Evolutionary conservation across 2,329 filamentous ascomycete genomes (phyloP), one percentile per base, ranked within the genome.

Genomic region (Thelonectria blattea): DNA sequence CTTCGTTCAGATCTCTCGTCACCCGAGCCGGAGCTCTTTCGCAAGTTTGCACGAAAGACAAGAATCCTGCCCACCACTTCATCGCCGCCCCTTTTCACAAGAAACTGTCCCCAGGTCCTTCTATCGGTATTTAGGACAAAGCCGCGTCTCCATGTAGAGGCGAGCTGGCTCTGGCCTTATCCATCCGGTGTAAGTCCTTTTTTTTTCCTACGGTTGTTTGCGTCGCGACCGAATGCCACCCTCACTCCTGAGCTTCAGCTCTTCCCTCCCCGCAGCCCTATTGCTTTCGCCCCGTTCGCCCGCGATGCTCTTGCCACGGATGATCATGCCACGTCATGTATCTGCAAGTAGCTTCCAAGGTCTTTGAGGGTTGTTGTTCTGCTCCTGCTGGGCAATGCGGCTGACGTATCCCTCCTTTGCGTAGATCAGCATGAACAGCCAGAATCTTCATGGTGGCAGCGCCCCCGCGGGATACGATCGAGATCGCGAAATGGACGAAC

Each of bases 401-500:
- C 67, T 70, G 47, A 71, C 47, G 20, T 50, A 14, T 24, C 14
- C 41, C 32, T 11, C 52, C 47, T 45, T n/a, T 43, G 18, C 15
- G 14, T 4, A 71, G 69, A 71, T 65, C 66, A 71, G 65, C 64
- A 83, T 83, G 81, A 83, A 83, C 68, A 80, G 73, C 73, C 78
- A 80, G 65, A 76, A 75, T 61, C 73, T 78, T 58, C 79, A 81
- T 72, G 73, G 73, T 68, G 75, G 73, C 65, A 68, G 71, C 69
- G 73, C 74, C 71, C 73, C 72, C 65, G 68, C 73, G 71, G 76
- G 72, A 60, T 83, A 80, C 74, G 80, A 83, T 67, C 78, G 79
- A 73, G 80, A 82, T 58, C 80, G 78, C 73, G 76, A 82, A 61
- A 75, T 81, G 69, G 79, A 82, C 59, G 80, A 82, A 52, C 76